phyloP scores from a whole-genome alignment of 768 basidiomycete genomes.

The Tylopilus plumbeoviolaceoides region DNA sequence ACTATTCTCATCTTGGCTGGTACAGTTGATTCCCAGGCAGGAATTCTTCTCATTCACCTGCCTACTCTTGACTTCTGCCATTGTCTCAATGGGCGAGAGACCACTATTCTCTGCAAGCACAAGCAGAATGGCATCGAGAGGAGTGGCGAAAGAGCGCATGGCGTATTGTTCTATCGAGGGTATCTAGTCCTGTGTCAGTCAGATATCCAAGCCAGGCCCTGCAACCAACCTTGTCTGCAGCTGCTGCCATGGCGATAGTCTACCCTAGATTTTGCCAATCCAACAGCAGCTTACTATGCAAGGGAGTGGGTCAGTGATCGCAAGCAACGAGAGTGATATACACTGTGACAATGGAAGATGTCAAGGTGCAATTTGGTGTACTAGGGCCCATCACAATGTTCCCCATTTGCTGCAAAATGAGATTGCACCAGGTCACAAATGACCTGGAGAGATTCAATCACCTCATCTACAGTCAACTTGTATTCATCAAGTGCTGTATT shows the following conservation, averaged over 20 bases:
- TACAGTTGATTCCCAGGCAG: constrained; percentile 89
- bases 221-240: constrained; percentile 79
- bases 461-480: constrained; percentile 3
- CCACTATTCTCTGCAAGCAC: constrained; percentile 98
- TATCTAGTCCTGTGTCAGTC: constrained; percentile 48
- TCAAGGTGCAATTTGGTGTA: too few species aligned
- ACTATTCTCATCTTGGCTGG: constrained; percentile 84
- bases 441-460: too few species aligned
- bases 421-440: too few species aligned
- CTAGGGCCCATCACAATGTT: too few species aligned
- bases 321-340: too few species aligned
- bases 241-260: constrained; percentile 90
- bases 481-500: constrained; percentile 2
- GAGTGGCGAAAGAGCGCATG: constrained; percentile 97
- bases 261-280: too few species aligned
- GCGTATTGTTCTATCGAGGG: constrained; percentile 99
- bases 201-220: background rate
- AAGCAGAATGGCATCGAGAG: constrained; percentile 91
- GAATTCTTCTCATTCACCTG: constrained; percentile 86
- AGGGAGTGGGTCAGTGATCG: too few species aligned
- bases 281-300: too few species aligned
- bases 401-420: too few species aligned
- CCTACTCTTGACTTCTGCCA: constrained; percentile 92
- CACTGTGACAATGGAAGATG: too few species aligned
- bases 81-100: constrained; percentile 90